Percentiles rank a stretch among this genome's conserved stretches.
Conservation (phyloP, 768 basidiomycete genomes). For the Termitomyces sp. region DNA sequence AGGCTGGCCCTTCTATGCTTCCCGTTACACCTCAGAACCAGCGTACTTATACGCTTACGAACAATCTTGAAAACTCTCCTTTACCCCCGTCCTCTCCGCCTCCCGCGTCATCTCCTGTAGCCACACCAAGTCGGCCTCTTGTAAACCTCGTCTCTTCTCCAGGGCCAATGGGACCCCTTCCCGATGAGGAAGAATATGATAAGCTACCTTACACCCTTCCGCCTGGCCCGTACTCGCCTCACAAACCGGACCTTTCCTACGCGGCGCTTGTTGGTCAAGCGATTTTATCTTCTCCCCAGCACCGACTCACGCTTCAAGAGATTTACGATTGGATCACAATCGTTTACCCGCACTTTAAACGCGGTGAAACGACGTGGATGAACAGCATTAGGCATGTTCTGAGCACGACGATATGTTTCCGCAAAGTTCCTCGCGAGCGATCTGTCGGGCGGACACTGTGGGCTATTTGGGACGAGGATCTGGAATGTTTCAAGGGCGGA, state of each 20-base stretch:
- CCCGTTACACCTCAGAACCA: slow-evolving; percentile 49
- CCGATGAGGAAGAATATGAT: slow-evolving; percentile 63
- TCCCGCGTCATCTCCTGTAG: slow-evolving; percentile 52
- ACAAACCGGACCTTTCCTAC: slow-evolving; percentile 86
- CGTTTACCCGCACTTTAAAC: slow-evolving; percentile 90
- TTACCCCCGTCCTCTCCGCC: slow-evolving; percentile 63
- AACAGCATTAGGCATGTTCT: slow-evolving; percentile 97
- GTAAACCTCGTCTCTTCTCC: slow-evolving; percentile 84
- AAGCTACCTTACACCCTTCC: slow-evolving; percentile 75
- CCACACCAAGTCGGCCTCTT: slow-evolving; percentile 56
- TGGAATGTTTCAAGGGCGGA: slow-evolving; percentile 80
- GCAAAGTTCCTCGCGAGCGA: slow-evolving; percentile 77
- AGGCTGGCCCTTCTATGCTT: slow-evolving; percentile 31
- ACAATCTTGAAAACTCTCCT: slow-evolving; percentile 36
- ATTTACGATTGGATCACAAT: slow-evolving; percentile 96
- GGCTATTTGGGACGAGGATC: slow-evolving; percentile 81
- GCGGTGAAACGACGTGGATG: slow-evolving; percentile 94
- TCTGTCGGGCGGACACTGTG: slow-evolving; percentile 80
- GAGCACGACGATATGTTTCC: slow-evolving; percentile 87
- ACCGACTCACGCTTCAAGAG: slow-evolving; percentile 88
- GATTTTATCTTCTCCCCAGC: slow-evolving; percentile 77
- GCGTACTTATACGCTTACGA: slow-evolving; percentile 33
- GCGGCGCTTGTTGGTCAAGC: slow-evolving; percentile 96
- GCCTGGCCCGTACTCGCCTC: slow-evolving; percentile 74
- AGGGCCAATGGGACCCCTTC: slow-evolving; percentile 67